Evolutionary conservation across 345 rosid species (phyloP).

Genomic region (Nephelium lappaceum): DNA sequence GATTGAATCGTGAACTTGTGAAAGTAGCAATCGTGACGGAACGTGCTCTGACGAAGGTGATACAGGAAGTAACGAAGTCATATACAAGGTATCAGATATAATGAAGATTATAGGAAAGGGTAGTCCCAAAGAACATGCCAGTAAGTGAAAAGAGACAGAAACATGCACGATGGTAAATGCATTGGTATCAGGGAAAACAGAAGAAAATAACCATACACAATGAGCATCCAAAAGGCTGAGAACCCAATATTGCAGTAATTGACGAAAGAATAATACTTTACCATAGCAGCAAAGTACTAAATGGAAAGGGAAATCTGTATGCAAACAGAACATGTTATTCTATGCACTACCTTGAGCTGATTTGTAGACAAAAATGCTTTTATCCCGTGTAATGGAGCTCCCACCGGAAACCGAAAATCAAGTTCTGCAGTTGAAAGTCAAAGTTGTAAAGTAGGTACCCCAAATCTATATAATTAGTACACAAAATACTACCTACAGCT

Average conservation of each 20-base stretch:
- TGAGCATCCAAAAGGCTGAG: not conserved
- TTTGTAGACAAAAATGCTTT: constrained; percentile 81
- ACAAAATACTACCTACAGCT: not conserved
- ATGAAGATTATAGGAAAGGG: not conserved
- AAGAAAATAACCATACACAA: not conserved
- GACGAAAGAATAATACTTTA: not conserved
- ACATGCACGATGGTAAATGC: not conserved
- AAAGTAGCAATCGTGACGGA: not conserved
- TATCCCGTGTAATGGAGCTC: constrained; percentile 97
- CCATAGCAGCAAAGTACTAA: too few species aligned
- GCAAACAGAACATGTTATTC: not conserved
- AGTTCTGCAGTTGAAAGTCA: constrained; percentile 66
- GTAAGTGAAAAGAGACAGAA: not conserved
- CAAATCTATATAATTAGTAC: not conserved
- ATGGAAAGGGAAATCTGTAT: not conserved
- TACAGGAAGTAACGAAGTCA: not conserved
- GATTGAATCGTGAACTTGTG: not conserved
- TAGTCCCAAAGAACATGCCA: not conserved
- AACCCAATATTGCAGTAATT: not conserved
- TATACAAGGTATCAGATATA: not conserved
- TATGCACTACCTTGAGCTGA: constrained; percentile 70
- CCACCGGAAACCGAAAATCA: constrained; percentile 88
- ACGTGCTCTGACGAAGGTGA: not conserved
- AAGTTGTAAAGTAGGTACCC: constrained; percentile 13
- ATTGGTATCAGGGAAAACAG: not conserved